Evolutionary conservation across 805 yeast genomes (phyloP), one percentile per base, ranked within the genome.

Genomic region (Kuraishia borneana): DNA sequence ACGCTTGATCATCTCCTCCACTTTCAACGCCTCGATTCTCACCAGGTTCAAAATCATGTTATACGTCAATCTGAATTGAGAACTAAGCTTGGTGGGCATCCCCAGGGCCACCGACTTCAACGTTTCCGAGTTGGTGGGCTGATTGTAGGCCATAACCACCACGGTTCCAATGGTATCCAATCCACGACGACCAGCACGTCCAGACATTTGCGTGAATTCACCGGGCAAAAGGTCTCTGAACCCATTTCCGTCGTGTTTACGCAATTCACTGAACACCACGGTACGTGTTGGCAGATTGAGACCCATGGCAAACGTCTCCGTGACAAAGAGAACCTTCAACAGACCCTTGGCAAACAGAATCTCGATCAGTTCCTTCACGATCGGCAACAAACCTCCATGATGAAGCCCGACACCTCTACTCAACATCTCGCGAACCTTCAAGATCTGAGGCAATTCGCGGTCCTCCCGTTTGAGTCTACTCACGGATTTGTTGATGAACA

Each of bases 101-200:
- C 98, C 98, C 39, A 92, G 60, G 2, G 87, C 75, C 29, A 89
- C 87, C 33, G 79, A 83, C 50, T 83, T 83, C 47, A 92, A 73
- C 12, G 74, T 70, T 1, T 65, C 50, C 14, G 63, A 63, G 4
- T 65, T 63, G 14, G 79, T 46, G 1, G 92, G 84, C 18, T 72
- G 70, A 32, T 70, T 76, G 47, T 79, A 83, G 2, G 94, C 68
- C 94, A 92, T 85, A 5, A 88, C 75, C 41, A 92, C 85, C 9
- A 92, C 98, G 0, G 96, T 89, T 50, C 98, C 98, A 56, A 98
- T 81, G 56, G 92, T 98, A 69, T 92, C 99, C 47, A 92, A 71
- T 52, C 99, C 99, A 70, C 98, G 83, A 68, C 98, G 88, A 47
- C 99, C 99, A 17, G 99, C 99, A 60, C 99, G 78, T 44, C 99